These are phyloP conservation scores for Lactarius tabidus DNA, from an alignment of 768 basidiomycete genomes.

Conservation along the genomic window DNA sequence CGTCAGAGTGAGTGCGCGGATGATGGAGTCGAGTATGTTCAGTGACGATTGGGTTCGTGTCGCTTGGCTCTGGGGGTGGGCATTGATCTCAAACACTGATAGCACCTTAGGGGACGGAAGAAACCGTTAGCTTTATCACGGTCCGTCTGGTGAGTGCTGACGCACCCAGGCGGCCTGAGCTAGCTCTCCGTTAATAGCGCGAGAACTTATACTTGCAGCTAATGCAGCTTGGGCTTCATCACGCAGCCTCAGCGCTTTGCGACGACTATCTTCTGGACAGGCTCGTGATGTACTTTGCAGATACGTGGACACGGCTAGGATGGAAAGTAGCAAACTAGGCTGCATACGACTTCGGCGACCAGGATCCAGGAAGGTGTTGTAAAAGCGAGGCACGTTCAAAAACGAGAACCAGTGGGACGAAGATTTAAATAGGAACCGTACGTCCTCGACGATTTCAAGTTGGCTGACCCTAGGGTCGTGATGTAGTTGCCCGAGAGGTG, in stretches of 20 bases:
- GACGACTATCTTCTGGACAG: constrained; percentile 46
- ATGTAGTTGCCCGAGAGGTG: constrained; percentile 37
- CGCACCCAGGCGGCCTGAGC: constrained; percentile 75
- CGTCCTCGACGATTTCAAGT: constrained; percentile 48
- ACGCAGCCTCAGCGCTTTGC: constrained; percentile 54
- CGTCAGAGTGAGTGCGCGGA: constrained; percentile 57
- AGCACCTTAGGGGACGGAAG: constrained; percentile 45
- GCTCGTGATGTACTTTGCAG: constrained; percentile 66
- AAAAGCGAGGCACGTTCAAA: constrained; percentile 67
- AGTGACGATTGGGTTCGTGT: constrained; percentile 54
- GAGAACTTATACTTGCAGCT: constrained; percentile 65
- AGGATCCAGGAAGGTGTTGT: constrained; percentile 56
- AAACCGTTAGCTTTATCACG: not conserved
- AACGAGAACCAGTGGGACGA: constrained; percentile 74
- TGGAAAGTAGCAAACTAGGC: constrained; percentile 59
- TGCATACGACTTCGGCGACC: constrained; percentile 52
- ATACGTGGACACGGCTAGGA: constrained; percentile 62
- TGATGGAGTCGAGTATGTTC: constrained; percentile 61
- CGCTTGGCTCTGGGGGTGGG: constrained; percentile 57
- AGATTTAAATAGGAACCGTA: constrained; percentile 59
- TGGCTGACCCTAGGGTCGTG: constrained; percentile 45
- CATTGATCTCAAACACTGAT: constrained; percentile 67
- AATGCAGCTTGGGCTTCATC: constrained; percentile 67
- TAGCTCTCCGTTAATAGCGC: constrained; percentile 69
- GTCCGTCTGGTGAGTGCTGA: not conserved